Conservation (phyloP, 345 rosid species). For the Viola odorata region DNA sequence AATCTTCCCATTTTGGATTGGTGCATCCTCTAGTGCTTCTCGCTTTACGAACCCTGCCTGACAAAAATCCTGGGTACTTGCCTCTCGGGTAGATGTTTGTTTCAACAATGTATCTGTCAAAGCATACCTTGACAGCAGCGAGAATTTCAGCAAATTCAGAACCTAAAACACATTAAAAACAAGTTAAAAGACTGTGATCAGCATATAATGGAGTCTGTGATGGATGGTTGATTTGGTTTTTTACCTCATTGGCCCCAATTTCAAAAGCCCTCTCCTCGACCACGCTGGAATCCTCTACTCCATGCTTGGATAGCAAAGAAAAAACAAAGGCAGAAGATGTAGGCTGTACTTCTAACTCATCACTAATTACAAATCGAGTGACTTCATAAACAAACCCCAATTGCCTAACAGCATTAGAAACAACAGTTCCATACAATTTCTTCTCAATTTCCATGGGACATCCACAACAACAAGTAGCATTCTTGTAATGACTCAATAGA, state of each 20-base stretch:
- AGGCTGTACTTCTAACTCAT: conserved; percentile 14
- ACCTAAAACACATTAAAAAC: conserved; percentile 19
- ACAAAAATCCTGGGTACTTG: neutral
- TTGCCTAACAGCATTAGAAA: neutral
- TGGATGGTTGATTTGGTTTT: neutral
- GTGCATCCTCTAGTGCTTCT: neutral
- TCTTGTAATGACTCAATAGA: conserved; percentile 2
- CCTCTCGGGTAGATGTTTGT: neutral
- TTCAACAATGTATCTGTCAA: conserved; percentile 16
- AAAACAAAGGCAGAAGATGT: conserved; percentile 1
- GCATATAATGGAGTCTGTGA: neutral
- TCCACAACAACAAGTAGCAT: conserved; percentile 14
- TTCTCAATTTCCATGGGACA: neutral
- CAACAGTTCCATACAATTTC: neutral
- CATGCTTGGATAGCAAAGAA: conserved; percentile 12
- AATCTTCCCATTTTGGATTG: neutral
- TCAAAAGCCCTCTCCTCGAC: conserved; percentile 6
- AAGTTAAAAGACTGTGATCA: too few species aligned
- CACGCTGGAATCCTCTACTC: neutral
- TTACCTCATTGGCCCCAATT: conserved; percentile 15
- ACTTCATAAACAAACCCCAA: conserved; percentile 15
- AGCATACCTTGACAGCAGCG: conserved; percentile 10
- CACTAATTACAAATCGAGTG: conserved; percentile 4
- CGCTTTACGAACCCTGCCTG: too few species aligned
- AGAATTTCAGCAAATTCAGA: conserved; percentile 15